Evolutionary conservation across 2,329 filamentous ascomycete genomes (phyloP).

Genomic region (Ilyonectria destructans): DNA sequence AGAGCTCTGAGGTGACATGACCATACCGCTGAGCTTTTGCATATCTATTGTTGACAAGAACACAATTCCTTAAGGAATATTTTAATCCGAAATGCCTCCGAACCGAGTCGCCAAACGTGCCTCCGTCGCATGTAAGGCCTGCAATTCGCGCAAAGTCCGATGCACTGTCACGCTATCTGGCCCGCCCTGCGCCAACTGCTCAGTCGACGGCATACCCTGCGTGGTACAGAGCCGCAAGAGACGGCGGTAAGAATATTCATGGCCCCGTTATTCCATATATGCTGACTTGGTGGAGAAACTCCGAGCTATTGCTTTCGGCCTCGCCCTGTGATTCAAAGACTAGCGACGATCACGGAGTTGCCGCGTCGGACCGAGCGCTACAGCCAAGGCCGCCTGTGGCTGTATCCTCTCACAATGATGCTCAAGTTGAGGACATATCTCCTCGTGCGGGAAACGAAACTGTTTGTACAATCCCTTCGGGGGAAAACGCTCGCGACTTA

Average conservation of each 20-base stretch:
- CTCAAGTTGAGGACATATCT: not conserved
- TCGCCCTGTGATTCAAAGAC: not conserved
- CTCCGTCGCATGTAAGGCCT: slow-evolving; percentile 42
- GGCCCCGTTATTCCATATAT: not conserved
- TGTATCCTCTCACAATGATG: not conserved
- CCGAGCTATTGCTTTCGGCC: not conserved
- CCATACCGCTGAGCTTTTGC: too few relatives aligned
- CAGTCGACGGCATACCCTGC: slow-evolving; percentile 39
- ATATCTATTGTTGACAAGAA: too few relatives aligned
- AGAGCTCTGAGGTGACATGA: too few relatives aligned
- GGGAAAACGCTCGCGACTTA: not conserved
- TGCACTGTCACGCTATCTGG: slow-evolving; percentile 44
- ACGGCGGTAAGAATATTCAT: slow-evolving; percentile 6
- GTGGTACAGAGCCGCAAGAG: slow-evolving; percentile 33
- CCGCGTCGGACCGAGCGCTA: not conserved
- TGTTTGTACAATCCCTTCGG: not conserved
- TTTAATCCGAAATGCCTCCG: not conserved
- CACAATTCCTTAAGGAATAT: too few relatives aligned
- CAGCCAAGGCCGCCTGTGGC: not conserved
- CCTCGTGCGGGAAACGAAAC: not conserved
- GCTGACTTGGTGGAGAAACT: not conserved
- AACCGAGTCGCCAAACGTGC: slow-evolving; percentile 9
- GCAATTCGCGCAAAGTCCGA: slow-evolving; percentile 44
- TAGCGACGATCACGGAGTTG: not conserved
- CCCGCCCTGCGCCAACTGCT: slow-evolving; percentile 44